Base-by-base conservation (phyloP, 2,329 filamentous ascomycete genomes). In the Escovopsis sp. region DNA sequence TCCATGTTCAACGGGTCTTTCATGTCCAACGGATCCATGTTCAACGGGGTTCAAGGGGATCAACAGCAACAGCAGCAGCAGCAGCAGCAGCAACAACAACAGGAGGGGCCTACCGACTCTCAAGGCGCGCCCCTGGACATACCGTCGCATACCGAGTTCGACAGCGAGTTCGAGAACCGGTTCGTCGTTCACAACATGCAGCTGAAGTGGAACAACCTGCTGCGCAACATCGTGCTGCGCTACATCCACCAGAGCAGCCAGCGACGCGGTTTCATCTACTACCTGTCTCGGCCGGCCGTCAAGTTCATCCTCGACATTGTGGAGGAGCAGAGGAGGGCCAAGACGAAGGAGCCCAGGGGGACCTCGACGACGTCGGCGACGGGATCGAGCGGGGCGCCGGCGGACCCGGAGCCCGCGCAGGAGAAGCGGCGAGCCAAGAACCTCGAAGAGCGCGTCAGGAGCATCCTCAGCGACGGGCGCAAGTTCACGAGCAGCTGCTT, bases 261-360 rank as follows among this genome's bases (percentile, higher is more conserved):
- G 58, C 74, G 90, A 35, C 77, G 90, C 45, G 92, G 90, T 35
- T 96, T 98, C 51, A 79, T 98, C 21, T 98, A 98, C 61, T 98
- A 98, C 58, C 79, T 96, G 61, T 96, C 92, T 10, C 76, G 88
- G 32, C 77, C 86, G 42, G 92, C 90, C 4, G 83, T 98, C 51
- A 98, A 96, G 51, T 98, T 98, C 53, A 96, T 98, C 39, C 65
- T 96, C 9, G 90, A 98, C 55, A 93, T 98, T 45, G 83, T 98
- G 3, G 87, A 96, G 37, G 90, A 98, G 52, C 87, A 94, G 55
- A 73, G 74, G 45, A 90, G 81, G 54, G 72, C 75, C 15, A 81
- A 81, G 50, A 39, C 46, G 13, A 48, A 44, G 19, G 50, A 56
- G 26, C 48, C 53, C 3, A 54, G 48, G 37, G 42, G 47, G 8